Evolutionary conservation across 345 rosid genomes (phyloP).

Genomic region (Litchi chinensis): DNA sequence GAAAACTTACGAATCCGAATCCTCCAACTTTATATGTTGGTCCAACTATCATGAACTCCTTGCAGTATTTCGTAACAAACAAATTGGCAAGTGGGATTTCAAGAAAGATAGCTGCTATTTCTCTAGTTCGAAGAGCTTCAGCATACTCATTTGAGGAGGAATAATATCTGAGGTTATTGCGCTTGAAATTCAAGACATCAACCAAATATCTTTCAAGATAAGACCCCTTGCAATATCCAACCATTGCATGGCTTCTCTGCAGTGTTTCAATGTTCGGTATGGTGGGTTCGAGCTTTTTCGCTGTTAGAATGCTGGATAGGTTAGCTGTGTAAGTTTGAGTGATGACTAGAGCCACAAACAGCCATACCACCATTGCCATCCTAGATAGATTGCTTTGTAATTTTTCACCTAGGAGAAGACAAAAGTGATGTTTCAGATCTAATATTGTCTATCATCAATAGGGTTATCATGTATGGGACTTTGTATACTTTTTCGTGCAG

Average conservation of each 20-base stretch:
- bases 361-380: slow-evolving; percentile 27
- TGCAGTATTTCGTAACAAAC: slow-evolving; percentile 14
- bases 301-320: slow-evolving; percentile 28
- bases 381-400: slow-evolving; percentile 28
- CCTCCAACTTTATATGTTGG: slow-evolving; percentile 26
- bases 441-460: too few species aligned
- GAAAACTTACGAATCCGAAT: slow-evolving; percentile 25
- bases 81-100: slow-evolving; percentile 21
- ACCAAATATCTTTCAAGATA: slow-evolving; percentile 1
- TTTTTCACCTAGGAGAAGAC: slow-evolving; percentile 15
- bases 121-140: slow-evolving; percentile 1
- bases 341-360: slow-evolving; percentile 24
- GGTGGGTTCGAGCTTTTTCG: slow-evolving; percentile 16
- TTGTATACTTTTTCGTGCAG: too few species aligned
- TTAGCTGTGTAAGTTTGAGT: slow-evolving; percentile 31
- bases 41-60: slow-evolving; percentile 9
- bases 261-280: slow-evolving; percentile 15
- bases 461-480: too few species aligned
- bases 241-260: slow-evolving; percentile 1
- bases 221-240: slow-evolving; percentile 23
- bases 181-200: not conserved
- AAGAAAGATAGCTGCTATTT: slow-evolving; percentile 24
- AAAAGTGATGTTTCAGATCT: not conserved
- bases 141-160: not conserved
- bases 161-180: not conserved